Base-by-base conservation (phyloP, 2,329 filamentous ascomycete genomes). In the Sphaerulina vaccinii region DNA sequence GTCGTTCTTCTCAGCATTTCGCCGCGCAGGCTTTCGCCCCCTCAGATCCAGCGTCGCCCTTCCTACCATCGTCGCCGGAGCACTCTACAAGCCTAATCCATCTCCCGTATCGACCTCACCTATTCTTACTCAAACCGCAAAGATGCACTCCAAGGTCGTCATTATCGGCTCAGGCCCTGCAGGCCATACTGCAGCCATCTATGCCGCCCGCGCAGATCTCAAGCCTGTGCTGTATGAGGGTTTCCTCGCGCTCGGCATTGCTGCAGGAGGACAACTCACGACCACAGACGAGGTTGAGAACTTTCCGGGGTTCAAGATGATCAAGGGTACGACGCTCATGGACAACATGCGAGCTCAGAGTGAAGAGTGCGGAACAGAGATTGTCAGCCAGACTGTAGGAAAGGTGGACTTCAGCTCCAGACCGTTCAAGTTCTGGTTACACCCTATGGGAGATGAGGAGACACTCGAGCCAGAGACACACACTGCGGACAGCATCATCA, bases 251-350 rank as follows among this genome's bases (percentile, higher is more conserved):
- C 93, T 96, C 69, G 93, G 92, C 67, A 95, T 95, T 65, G 93
- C 93, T 5, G 90, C 93, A 38, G 93, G 93, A 63, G 93, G 93
- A 52, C 93, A 99, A 79, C 81, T 99, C 63, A 99, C 95, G 49
- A 99, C 95, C 21, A 99, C 93, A 49, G 97, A 95, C 66, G 95
- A 99, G 63, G 85, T 99, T 54, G 93, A 99, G 79, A 99, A 99
- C 81, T 99, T 87, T 75, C 93, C 93, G 21, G 93, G 93, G 41
- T 99, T 97, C 77, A 87, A 88, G 66, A 82, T 88, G 65, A 90
- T 99, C 70, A 87, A 90, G 74, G 93, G 93, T 61, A 75, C 81
- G 51, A 86, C 90, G 67, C 78, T 99, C 61, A 99, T 99, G 93
- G 92, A 96, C 63, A 83, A 86, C 71, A 97, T 99, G 92, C 87